Evolutionary conservation across 768 basidiomycete species (phyloP).

Genomic region (Mycena galericulata): DNA sequence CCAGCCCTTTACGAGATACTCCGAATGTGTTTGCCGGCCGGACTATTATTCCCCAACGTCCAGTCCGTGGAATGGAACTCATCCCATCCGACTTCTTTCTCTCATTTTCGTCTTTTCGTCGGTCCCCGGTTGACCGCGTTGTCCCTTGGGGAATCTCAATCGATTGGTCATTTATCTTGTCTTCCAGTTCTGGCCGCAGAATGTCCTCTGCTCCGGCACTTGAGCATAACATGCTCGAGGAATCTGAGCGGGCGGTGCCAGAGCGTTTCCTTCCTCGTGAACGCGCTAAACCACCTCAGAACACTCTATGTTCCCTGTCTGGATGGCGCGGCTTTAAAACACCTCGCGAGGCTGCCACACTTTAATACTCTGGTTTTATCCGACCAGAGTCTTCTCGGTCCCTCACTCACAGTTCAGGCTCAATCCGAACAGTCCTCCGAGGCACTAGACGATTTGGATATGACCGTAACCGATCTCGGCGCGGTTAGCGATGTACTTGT

Average conservation of each 20-base stretch:
- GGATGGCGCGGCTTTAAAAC: not conserved
- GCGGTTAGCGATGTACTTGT: no score
- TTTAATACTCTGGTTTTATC: not conserved
- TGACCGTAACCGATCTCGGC: no score
- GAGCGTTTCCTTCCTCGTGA: not conserved
- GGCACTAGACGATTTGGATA: no score
- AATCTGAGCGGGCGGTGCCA: not conserved
- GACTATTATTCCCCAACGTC: slow-evolving; percentile 3
- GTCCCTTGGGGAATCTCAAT: not conserved
- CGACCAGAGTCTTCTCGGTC: no score
- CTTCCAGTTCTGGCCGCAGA: not conserved
- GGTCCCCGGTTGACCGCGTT: no score
- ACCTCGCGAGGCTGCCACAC: not conserved
- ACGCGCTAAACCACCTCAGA: not conserved
- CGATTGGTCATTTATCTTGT: not conserved
- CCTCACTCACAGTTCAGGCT: no score
- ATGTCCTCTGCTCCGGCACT: not conserved
- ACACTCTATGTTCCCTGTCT: not conserved
- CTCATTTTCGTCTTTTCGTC: no score
- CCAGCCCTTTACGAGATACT: no score
- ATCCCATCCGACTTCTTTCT: not conserved
- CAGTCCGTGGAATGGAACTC: not conserved
- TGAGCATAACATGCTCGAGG: not conserved
- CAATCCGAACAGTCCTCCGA: no score
- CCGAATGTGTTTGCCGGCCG: not conserved